Evolutionary conservation across 2,329 filamentous ascomycete genomes (phyloP).

Genomic region (Aspergillus luchuensis): DNA sequence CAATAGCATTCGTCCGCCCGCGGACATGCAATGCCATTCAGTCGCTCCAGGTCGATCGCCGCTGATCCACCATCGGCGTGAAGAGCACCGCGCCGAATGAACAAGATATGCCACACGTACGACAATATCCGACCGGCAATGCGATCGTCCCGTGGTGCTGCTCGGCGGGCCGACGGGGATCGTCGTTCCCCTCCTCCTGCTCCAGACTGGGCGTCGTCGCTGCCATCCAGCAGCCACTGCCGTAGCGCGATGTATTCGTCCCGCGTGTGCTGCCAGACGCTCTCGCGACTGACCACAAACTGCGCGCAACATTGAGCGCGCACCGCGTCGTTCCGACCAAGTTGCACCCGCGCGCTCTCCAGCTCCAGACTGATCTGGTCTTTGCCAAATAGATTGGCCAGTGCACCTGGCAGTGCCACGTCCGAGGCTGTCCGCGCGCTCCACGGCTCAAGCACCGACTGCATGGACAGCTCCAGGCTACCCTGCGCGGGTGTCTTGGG

Average conservation of each 20-base stretch:
- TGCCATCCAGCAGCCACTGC: constrained; percentile 55
- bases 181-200: too few species aligned
- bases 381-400: constrained; percentile 39
- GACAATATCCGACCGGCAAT: constrained; percentile 51
- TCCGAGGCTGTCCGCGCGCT: constrained; percentile 46
- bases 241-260: constrained; percentile 56
- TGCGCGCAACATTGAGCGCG: constrained; percentile 59
- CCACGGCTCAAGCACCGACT: constrained; percentile 46
- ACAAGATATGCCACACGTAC: constrained; percentile 55
- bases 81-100: constrained; percentile 33
- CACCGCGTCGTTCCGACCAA: constrained; percentile 46
- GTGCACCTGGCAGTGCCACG: constrained; percentile 37
- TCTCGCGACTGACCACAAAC: constrained; percentile 54
- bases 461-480: constrained; percentile 43
- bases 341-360: constrained; percentile 21
- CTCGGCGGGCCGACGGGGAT: constrained; percentile 16
- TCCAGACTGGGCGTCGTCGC: not conserved
- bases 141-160: constrained; percentile 46
- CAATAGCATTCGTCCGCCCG: constrained; percentile 48
- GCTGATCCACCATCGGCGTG: constrained; percentile 10
- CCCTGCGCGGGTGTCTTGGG: constrained; percentile 41
- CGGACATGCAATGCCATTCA: constrained; percentile 44
- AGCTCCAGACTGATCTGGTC: constrained; percentile 17
- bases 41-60: constrained; percentile 36
- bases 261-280: constrained; percentile 51